Evolutionary conservation across 1,139 yeast species (phyloP).

Genomic region (Zygosaccharomyces pseudobailii): DNA sequence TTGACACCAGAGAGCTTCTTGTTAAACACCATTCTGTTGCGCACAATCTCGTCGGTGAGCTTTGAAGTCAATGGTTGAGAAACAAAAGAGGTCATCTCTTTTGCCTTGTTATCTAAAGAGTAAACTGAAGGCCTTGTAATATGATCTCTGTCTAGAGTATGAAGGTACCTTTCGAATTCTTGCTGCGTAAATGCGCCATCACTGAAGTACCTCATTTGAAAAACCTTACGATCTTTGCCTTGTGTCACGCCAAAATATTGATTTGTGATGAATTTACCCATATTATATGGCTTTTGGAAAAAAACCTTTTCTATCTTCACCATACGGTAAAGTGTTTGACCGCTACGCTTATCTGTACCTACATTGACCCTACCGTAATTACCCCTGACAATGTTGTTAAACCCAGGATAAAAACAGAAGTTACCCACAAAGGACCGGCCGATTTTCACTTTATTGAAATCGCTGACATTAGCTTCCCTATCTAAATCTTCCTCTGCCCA

Average conservation of each 20-base stretch:
- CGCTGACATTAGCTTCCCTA: constrained; percentile 45
- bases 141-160: constrained; percentile 55
- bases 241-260: constrained; percentile 51
- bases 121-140: constrained; percentile 56
- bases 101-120: constrained; percentile 60
- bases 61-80: constrained; percentile 64
- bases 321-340: constrained; percentile 71
- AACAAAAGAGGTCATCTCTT: constrained; percentile 57
- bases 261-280: constrained; percentile 54
- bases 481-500: constrained; percentile 43
- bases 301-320: constrained; percentile 70
- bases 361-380: constrained; percentile 80
- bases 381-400: constrained; percentile 62
- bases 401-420: constrained; percentile 77
- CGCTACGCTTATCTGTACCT: constrained; percentile 61
- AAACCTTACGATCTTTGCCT: constrained; percentile 58
- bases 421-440: constrained; percentile 74
- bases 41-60: constrained; percentile 76
- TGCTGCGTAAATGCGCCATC: constrained; percentile 64
- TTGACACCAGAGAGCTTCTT: constrained; percentile 60
- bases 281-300: constrained; percentile 52
- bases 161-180: constrained; percentile 69
- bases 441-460: constrained; percentile 64
- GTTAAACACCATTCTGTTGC: constrained; percentile 60
- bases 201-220: constrained; percentile 73